These are phyloP conservation scores for Claviceps sorghi DNA, from an alignment of 2,329 filamentous ascomycete species.

Conservation along the genomic window DNA sequence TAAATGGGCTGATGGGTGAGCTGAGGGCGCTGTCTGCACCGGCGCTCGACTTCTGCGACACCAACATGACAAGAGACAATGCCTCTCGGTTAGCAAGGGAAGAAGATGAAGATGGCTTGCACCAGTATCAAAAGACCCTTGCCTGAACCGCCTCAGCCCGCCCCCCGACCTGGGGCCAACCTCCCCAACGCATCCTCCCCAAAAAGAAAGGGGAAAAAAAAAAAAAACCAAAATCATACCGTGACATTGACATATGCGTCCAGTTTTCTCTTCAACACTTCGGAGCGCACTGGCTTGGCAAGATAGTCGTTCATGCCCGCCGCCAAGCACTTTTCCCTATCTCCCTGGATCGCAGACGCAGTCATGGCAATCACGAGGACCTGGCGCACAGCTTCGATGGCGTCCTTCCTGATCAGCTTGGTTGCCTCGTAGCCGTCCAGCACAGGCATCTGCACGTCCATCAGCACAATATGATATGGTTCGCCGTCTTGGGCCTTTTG, in stretches of 20 bases:
- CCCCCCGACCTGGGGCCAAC: no score
- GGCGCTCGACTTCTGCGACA: neutral
- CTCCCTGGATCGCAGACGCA: constrained; percentile 83
- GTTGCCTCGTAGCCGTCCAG: constrained; percentile 89
- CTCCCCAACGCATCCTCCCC: no score
- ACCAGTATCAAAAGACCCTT: no score
- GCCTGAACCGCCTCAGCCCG: neutral
- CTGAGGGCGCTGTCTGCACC: neutral
- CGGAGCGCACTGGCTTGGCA: constrained; percentile 84
- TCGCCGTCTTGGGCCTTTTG: constrained; percentile 52
- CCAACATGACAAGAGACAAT: no score
- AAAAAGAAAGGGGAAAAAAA: neutral
- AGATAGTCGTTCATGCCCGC: constrained; percentile 97
- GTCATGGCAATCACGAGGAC: constrained; percentile 97
- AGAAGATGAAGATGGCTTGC: neutral
- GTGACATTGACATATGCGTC: constrained; percentile 36
- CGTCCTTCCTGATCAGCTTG: constrained; percentile 62
- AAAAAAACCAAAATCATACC: constrained; percentile 9
- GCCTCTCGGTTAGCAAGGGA: neutral
- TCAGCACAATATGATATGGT: constrained; percentile 81
- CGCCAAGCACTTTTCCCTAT: constrained; percentile 87
- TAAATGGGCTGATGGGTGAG: constrained; percentile 5
- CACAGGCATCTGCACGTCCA: constrained; percentile 95
- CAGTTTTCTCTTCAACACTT: constrained; percentile 73
- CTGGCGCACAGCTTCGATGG: constrained; percentile 60